Conservation (phyloP, 768 basidiomycete species). For the Mycena floridula region DNA sequence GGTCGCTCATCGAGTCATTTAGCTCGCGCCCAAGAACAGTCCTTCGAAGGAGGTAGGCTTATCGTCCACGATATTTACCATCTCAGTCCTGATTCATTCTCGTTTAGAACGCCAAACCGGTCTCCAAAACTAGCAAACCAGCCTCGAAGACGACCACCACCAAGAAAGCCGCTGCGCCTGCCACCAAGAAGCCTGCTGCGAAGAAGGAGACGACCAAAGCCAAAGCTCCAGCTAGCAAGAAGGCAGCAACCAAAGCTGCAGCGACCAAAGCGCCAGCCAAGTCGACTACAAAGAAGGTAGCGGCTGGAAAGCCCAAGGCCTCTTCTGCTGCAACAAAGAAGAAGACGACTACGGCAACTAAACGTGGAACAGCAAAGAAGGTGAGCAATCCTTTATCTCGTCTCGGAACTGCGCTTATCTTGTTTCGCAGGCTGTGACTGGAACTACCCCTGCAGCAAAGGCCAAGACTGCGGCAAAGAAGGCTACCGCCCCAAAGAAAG, state of each 20-base stretch:
- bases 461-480: conserved; percentile 31
- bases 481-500: conserved; percentile 23
- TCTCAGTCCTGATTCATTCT: conserved; percentile 4
- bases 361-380: conserved; percentile 60
- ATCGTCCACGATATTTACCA: conserved; percentile 2
- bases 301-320: not conserved
- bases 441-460: conserved; percentile 35
- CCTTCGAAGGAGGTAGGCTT: conserved; percentile 9
- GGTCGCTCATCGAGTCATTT: no score
- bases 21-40: conserved; percentile 53
- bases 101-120: conserved; percentile 39
- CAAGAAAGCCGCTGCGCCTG: conserved; percentile 25
- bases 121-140: conserved; percentile 26
- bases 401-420: conserved; percentile 2
- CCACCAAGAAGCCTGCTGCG: conserved; percentile 25
- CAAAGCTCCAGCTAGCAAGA: conserved; percentile 23
- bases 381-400: conserved; percentile 22
- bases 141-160: conserved; percentile 32
- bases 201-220: conserved; percentile 26
- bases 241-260: conserved; percentile 21
- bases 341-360: conserved; percentile 34
- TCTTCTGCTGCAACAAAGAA: conserved; percentile 33
- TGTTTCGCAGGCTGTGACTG: conserved; percentile 42
- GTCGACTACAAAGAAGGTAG: conserved; percentile 24
- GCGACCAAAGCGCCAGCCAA: conserved; percentile 24